A percentile compares a stretch with the other conserved stretches of the same genome.
These are phyloP conservation scores for Cryphonectria nitschkei DNA, from an alignment of 2,329 filamentous ascomycete species.

Conservation along the genomic window DNA sequence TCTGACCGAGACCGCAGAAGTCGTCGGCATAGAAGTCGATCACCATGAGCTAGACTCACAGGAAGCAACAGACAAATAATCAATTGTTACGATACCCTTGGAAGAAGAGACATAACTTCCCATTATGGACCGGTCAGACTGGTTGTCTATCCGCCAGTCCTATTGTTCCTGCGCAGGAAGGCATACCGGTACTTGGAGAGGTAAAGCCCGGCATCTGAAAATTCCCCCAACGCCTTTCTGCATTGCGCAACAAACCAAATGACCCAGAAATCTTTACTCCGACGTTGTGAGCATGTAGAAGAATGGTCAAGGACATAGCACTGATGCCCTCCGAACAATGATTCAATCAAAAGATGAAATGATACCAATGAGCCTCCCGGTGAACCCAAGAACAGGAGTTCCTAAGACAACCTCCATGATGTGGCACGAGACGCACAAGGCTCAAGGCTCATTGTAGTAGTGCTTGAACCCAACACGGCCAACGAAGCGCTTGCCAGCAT, in stretches of 20 bases:
- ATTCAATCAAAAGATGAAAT: background rate
- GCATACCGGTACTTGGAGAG: background rate
- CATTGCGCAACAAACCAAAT: background rate
- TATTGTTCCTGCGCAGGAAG: constrained; percentile 25
- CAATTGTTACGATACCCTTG: background rate
- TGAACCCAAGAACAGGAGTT: background rate
- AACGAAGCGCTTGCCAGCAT: constrained; percentile 69
- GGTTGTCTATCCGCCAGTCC: constrained; percentile 18
- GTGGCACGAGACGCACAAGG: background rate
- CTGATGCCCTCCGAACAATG: background rate
- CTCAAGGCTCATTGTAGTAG: constrained; percentile 54
- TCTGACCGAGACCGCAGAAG: constrained; percentile 34
- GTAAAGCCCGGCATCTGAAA: background rate
- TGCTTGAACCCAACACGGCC: constrained; percentile 80
- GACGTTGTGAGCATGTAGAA: background rate
- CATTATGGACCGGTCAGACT: constrained; percentile 5
- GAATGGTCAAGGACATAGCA: background rate
- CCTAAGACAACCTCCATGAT: background rate
- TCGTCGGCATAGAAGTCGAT: constrained; percentile 48
- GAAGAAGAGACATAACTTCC: background rate
- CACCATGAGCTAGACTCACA: constrained; percentile 37
- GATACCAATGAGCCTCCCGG: background rate
- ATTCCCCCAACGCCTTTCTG: constrained; percentile 32
- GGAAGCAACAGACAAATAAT: background rate
- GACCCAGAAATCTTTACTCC: background rate